Conservation (phyloP, 2,329 filamentous ascomycete species). For the Clarireedia paspali region DNA sequence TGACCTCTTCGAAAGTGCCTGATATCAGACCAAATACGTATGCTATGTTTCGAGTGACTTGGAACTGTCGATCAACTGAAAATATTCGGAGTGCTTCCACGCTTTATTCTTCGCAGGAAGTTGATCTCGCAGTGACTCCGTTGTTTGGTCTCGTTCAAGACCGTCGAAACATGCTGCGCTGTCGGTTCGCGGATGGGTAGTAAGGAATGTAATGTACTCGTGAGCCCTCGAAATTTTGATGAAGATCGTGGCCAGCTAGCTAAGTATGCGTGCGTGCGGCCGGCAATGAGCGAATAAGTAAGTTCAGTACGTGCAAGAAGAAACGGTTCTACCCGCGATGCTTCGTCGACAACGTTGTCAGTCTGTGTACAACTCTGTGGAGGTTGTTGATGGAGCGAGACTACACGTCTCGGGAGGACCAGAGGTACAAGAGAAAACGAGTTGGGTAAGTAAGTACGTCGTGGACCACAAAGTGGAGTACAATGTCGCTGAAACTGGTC, state of each 20-base stretch:
- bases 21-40: background rate
- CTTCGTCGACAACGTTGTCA: background rate
- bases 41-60: background rate
- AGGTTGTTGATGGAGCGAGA: too few relatives aligned
- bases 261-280: background rate
- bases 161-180: background rate
- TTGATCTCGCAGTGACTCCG: background rate
- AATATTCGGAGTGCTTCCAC: background rate
- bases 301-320: background rate
- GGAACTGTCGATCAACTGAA: background rate
- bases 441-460: background rate
- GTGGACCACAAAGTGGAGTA: slow-evolving; percentile 1
- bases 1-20: slow-evolving; percentile 13
- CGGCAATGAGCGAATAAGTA: background rate
- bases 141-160: background rate
- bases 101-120: background rate
- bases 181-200: background rate
- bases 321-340: too few relatives aligned
- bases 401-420: background rate
- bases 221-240: background rate
- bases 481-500: background rate
- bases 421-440: background rate
- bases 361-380: too few relatives aligned
- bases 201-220: background rate
- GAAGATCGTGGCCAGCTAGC: slow-evolving; percentile 1